Base-by-base conservation (phyloP, 257 asterid species). In the Gynochthodes officinalis region DNA sequence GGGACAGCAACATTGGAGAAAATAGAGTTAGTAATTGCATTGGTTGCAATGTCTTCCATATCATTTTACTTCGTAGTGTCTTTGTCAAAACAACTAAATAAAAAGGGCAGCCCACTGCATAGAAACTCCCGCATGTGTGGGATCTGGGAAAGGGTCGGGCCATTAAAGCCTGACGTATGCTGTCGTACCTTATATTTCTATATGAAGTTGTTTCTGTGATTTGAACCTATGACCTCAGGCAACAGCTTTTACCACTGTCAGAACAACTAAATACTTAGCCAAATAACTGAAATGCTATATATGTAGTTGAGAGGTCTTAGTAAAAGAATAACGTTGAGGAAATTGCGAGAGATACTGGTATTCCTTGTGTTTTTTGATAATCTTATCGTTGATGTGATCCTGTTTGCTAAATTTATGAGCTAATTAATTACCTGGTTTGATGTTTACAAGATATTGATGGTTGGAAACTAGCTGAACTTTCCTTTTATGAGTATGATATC, bases 401-500 rank as follows among this genome's bases (percentile, higher is more conserved):
- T 63, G 13, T 8, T 4, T 49, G 70, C 53, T 27, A n/a, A 40
- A 73, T 64, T 62, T 16, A 7, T 16, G 40, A 66, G 43, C 27
- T 44, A 52, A 11, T 9, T n/a, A 7, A 37, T 48, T 13, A 28
- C 10, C 32, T n/a, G 4, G 25, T 46, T 46, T 44, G 42, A 28
- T 23, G 33, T 44, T 7, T 43, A 37, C 4, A 44, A 32, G 23
- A 48, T 53, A 50, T 33, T 75, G 63, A 19, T 70, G 46, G 64
- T 35, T 44, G 4, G 53, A 42, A 25, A 21, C 23, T 62, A 15
- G 19, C n/a, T 39, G 23, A 59, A 59, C 43, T 53, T 23, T 37
- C 15, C 23, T 15, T 35, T 67, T 33, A 66, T 65, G 74, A 32
- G 75, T 67, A 42, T 60, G n/a, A 33, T 33, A 65, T 61, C 50